Evolutionary conservation across 2,329 filamentous ascomycete genomes (phyloP).

Genomic region (Stachybotrys chartarum): DNA sequence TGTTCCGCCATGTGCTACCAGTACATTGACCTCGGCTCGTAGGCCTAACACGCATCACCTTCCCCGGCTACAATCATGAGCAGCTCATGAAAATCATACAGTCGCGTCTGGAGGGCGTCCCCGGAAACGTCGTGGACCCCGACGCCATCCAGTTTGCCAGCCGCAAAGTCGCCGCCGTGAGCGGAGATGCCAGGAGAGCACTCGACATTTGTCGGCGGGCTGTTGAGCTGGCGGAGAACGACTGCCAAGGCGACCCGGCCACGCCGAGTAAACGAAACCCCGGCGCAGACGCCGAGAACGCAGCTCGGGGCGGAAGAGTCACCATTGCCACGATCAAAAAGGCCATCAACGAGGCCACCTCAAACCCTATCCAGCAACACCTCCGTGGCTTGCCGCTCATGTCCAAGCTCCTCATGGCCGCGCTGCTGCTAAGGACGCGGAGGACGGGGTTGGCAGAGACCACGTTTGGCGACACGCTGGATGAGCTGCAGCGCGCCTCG

Average conservation of each 20-base stretch:
- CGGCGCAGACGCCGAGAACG: slow-evolving; percentile 16
- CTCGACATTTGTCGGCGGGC: slow-evolving; percentile 93
- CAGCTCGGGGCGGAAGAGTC: slow-evolving; percentile 47
- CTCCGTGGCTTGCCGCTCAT: slow-evolving; percentile 74
- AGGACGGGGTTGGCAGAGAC: slow-evolving; percentile 83
- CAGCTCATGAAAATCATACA: slow-evolving; percentile 97
- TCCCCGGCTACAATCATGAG: slow-evolving; percentile 93
- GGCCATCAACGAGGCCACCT: slow-evolving; percentile 91
- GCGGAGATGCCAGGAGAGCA: slow-evolving; percentile 84
- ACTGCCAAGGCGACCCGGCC: slow-evolving; percentile 40
- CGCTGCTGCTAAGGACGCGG: slow-evolving; percentile 69
- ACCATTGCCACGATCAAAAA: slow-evolving; percentile 91
- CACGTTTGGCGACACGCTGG: slow-evolving; percentile 79
- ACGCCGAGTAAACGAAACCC: slow-evolving; percentile 53
- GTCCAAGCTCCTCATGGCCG: slow-evolving; percentile 79
- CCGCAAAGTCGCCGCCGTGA: slow-evolving; percentile 93
- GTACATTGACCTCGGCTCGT: slow-evolving; percentile 1
- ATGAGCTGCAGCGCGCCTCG: slow-evolving; percentile 52
- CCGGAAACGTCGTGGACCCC: slow-evolving; percentile 80
- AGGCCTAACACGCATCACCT: slow-evolving; percentile 87
- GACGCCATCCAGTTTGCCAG: slow-evolving; percentile 96
- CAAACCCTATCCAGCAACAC: slow-evolving; percentile 84
- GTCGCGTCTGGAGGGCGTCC: slow-evolving; percentile 82
- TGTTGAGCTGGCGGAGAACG: slow-evolving; percentile 86
- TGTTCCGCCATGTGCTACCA: background rate